Evolutionary conservation across 1,284 basidiomycete genomes (phyloP), one percentile per base, ranked within the genome.

Genomic region (Xerocomus alliaceus): DNA sequence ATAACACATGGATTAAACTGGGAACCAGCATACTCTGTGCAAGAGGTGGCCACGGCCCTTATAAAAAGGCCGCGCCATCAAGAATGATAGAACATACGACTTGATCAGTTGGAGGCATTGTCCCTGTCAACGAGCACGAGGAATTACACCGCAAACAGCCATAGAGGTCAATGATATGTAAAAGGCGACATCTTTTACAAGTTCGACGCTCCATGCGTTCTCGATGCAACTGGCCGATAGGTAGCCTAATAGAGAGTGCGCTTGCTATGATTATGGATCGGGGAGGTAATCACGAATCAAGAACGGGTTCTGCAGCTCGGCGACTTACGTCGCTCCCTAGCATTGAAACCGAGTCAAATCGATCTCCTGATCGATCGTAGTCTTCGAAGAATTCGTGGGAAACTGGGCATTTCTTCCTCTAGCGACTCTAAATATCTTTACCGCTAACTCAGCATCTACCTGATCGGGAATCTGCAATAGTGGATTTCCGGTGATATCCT

Each of bases 321-420:
- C 47, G 47, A 48, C 56, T 66, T 39, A 47, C 29, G 51, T 32
- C 28, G 26, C 28, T 35, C 22, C 31, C 41, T 31, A 49, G 53
- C 31, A 20, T 41, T 39, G 49, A 50, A 59, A 47, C 41, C 59
- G 47, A 56, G 54, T 60, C 53, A 39, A 53, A 49, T 46, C 24
- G 54, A 65, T 60, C 64, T 53, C 17, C 78, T 93, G 53, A 83
- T 94, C 52, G 87, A 88, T 20, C 80, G 18, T 92, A 31, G 24
- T 54, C 61, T 58, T 65, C 44, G 45, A 52, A n/a, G n/a, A 51
- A 15, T 44, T 45, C 41, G 29, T 66, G 28, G 50, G 53, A 48
- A 39, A 53, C 60, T 55, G 51, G 26, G 32, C 17, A 12, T 58
- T 32, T 44, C 44, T 54, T 51, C 42, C 41, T 60, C 50, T 60